Conservation (phyloP, 2,329 filamentous ascomycete species). For the Cordyceps pruinosa region DNA sequence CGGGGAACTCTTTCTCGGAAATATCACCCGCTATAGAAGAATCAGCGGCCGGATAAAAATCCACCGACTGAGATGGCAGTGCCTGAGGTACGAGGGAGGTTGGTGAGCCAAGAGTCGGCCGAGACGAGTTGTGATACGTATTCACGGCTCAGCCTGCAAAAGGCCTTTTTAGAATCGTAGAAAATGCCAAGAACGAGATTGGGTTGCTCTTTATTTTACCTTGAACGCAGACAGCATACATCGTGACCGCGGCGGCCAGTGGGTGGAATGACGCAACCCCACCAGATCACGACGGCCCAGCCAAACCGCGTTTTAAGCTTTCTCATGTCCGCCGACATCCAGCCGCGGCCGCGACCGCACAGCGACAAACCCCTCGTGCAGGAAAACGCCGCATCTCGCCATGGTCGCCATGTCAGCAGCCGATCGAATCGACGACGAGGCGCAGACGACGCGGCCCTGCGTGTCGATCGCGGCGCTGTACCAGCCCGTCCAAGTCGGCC, state of each 20-base stretch:
- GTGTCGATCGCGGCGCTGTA: slow-evolving; percentile 31
- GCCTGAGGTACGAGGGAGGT: too few species aligned
- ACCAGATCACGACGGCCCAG: not conserved
- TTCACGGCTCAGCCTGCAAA: too few species aligned
- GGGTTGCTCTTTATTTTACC: not conserved
- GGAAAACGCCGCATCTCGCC: not conserved
- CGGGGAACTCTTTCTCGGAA: too few species aligned
- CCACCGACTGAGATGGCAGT: too few species aligned
- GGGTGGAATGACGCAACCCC: slow-evolving; percentile 10
- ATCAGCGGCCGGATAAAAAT: too few species aligned
- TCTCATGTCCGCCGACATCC: not conserved
- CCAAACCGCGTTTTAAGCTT: not conserved
- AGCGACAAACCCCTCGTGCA: not conserved
- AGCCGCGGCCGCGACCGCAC: not conserved
- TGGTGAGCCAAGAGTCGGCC: too few species aligned
- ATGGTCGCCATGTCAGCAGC: not conserved
- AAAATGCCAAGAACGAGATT: too few species aligned
- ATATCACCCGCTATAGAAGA: too few species aligned
- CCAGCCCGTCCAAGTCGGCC: slow-evolving; percentile 39
- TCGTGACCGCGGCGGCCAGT: not conserved
- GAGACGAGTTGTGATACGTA: not conserved
- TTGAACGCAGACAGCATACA: not conserved
- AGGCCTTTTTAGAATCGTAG: too few species aligned
- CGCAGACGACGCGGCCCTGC: slow-evolving; percentile 32
- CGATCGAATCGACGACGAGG: slow-evolving; percentile 28